phyloP scores from a whole-genome alignment of 2,329 filamentous ascomycete genomes.

The Fonsecaea monophora region DNA sequence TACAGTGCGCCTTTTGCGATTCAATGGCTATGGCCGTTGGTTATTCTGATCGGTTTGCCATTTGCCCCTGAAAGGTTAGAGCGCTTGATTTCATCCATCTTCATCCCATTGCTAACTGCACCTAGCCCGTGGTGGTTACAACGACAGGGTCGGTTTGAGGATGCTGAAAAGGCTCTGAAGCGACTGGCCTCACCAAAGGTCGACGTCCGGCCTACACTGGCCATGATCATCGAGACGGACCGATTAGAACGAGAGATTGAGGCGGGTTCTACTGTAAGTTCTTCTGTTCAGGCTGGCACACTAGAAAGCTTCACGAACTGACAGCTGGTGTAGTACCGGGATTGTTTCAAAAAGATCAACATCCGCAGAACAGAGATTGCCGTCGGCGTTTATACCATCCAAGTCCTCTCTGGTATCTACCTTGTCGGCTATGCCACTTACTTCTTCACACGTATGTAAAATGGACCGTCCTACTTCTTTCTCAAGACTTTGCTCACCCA shows the following conservation, averaged over 20 bases:
- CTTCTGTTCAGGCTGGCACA: neutral
- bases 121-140: slow-evolving; percentile 49
- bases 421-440: slow-evolving; percentile 56
- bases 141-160: slow-evolving; percentile 45
- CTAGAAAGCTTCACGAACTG: neutral
- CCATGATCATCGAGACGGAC: slow-evolving; percentile 52
- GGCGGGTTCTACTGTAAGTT: slow-evolving; percentile 43
- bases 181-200: slow-evolving; percentile 48
- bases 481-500: neutral
- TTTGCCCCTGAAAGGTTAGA: slow-evolving; percentile 48
- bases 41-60: slow-evolving; percentile 48
- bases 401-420: slow-evolving; percentile 52
- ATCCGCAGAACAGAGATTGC: slow-evolving; percentile 54
- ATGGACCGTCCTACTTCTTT: neutral
- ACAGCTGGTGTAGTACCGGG: slow-evolving; percentile 33
- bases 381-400: slow-evolving; percentile 52
- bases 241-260: slow-evolving; percentile 50
- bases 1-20: slow-evolving; percentile 54
- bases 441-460: slow-evolving; percentile 54
- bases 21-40: slow-evolving; percentile 51
- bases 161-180: slow-evolving; percentile 48
- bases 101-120: slow-evolving; percentile 1
- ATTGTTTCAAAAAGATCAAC: slow-evolving; percentile 55
- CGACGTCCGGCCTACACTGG: slow-evolving; percentile 50
- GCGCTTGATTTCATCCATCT: neutral